These are phyloP conservation scores for Papiliotrema nemorosa DNA, from an alignment of 1,284 basidiomycete species.

Conservation along the genomic window DNA sequence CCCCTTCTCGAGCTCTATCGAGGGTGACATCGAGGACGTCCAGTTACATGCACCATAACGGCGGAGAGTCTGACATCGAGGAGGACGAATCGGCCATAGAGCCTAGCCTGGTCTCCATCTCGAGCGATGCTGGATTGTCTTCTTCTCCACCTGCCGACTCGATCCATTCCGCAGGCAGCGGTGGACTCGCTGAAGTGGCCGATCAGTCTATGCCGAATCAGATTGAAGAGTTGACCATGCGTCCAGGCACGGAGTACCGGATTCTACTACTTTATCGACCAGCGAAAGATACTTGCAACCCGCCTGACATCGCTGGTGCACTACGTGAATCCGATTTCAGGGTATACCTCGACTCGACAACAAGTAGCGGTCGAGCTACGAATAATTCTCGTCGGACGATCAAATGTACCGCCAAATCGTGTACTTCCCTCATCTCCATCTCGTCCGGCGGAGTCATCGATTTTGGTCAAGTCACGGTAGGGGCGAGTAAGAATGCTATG, in stretches of 20 bases:
- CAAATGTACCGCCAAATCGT: conserved; percentile 49
- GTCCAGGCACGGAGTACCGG: conserved; percentile 53
- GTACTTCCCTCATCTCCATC: conserved; percentile 52
- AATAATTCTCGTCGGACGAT: conserved; percentile 35
- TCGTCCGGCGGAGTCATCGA: conserved; percentile 47
- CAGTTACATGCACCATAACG: conserved; percentile 24
- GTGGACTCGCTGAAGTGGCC: conserved; percentile 22
- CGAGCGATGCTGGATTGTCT: conserved; percentile 16
- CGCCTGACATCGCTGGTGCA: conserved; percentile 42
- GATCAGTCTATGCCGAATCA: conserved; percentile 43
- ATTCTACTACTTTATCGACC: conserved; percentile 52
- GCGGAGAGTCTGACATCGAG: conserved; percentile 35
- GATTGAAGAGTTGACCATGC: conserved; percentile 53
- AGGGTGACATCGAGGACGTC: conserved; percentile 36
- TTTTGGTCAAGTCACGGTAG: conserved; percentile 54
- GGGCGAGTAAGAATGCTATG: conserved; percentile 49
- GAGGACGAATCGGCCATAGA: too few relatives aligned
- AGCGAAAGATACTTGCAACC: conserved; percentile 35
- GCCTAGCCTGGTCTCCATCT: conserved; percentile 20
- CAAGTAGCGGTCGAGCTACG: neutral
- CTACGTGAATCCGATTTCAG: conserved; percentile 49
- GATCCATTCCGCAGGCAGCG: conserved; percentile 6
- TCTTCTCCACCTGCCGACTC: conserved; percentile 1
- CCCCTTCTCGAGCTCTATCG: conserved; percentile 38
- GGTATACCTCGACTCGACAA: conserved; percentile 47